A percentile compares a stretch with the other conserved stretches of the same genome.
Conservation (phyloP, 176 grass and related monocot species). For the Urochloa ruziziensis region DNA sequence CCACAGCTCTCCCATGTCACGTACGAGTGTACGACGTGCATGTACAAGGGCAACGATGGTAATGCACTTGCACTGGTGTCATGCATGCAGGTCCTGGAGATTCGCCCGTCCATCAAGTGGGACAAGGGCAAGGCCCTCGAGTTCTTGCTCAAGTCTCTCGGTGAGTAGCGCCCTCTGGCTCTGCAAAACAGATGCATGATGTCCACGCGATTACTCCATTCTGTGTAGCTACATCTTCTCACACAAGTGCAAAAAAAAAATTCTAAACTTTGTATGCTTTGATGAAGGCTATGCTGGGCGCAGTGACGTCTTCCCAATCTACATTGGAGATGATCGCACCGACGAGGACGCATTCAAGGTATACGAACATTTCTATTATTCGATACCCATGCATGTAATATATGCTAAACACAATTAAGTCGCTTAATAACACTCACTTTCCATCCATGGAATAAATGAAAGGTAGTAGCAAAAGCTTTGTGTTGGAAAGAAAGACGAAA, state of each 20-base stretch:
- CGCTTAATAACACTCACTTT: neutral
- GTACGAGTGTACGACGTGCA: neutral
- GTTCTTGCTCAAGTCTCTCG: conserved; percentile 73
- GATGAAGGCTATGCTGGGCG: conserved; percentile 48
- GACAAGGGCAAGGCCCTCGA: conserved; percentile 85
- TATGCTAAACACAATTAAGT: neutral
- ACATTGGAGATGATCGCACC: conserved; percentile 91
- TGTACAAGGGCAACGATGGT: neutral
- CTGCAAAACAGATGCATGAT: neutral
- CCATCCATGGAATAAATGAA: neutral
- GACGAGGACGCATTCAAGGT: conserved; percentile 96
- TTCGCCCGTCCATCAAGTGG: conserved; percentile 85
- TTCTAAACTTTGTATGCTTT: neutral
- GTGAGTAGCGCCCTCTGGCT: conserved; percentile 18
- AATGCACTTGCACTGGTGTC: neutral
- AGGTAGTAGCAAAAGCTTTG: neutral
- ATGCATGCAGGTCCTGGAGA: conserved; percentile 64
- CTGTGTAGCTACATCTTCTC: too few species aligned
- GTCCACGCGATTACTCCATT: neutral
- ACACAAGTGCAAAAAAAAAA: neutral
- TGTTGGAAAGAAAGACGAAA: neutral
- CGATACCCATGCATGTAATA: neutral
- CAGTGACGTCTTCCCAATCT: conserved; percentile 63
- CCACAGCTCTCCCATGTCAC: neutral
- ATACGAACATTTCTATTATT: neutral